phyloP scores from a whole-genome alignment of 2,329 filamentous ascomycete genomes.

The Trichoderma sp. region DNA sequence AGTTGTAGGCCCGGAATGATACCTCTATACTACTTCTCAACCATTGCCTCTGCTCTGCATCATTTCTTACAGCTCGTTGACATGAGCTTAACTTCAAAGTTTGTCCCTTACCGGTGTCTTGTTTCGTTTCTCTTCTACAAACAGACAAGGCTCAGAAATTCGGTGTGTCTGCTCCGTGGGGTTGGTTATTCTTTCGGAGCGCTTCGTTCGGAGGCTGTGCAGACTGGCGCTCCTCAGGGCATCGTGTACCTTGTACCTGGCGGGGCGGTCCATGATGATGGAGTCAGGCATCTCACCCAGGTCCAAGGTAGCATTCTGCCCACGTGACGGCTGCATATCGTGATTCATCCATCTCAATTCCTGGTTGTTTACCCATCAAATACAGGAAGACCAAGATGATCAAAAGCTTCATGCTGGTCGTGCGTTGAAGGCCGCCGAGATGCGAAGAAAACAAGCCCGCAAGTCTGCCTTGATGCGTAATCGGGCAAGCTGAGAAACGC shows the following conservation, averaged over 20 bases:
- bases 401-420: too few species aligned
- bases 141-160: slow-evolving; percentile 1
- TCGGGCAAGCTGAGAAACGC: slow-evolving; percentile 2
- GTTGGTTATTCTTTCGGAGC: not conserved
- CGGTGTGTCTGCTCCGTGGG: slow-evolving; percentile 6
- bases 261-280: not conserved
- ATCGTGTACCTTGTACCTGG: not conserved
- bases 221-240: not conserved
- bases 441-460: not conserved
- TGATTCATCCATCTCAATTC: not conserved
- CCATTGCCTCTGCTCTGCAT: too few species aligned
- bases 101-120: not conserved
- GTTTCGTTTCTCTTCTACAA: not conserved
- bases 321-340: slow-evolving; percentile 10
- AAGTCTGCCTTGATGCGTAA: too few species aligned
- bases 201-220: slow-evolving; percentile 20
- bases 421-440: too few species aligned
- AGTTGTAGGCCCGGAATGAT: too few species aligned
- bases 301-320: not conserved
- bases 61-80: not conserved
- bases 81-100: not conserved
- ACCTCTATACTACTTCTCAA: too few species aligned
- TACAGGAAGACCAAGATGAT: too few species aligned
- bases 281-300: not conserved
- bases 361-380: too few species aligned